Base-by-base conservation (phyloP, 768 basidiomycete species). In the Amanita pseudoporphyria region DNA sequence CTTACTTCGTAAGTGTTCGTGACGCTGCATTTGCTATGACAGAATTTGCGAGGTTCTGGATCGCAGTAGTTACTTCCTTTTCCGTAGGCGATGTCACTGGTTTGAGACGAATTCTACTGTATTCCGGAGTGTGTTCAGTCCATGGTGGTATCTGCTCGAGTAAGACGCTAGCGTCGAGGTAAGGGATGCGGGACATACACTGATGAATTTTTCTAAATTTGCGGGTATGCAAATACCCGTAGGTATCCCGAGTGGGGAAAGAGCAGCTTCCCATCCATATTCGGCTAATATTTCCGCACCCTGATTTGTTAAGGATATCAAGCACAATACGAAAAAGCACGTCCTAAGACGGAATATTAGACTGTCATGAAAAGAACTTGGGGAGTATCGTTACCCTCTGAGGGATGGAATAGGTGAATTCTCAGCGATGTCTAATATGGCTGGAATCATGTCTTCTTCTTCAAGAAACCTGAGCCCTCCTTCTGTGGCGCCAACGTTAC, bases 11-110 rank as follows among this genome's bases (percentile, higher is more conserved):
- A 33, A 99, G 71, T 14, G 90, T 84, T 40, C 91, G 79, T 19
- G 96, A 98, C 1, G 96, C 93, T 19, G 89, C 81, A 59, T 94
- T 94, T 0, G 94, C 93, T 51, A 98, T 87, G 45, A 98, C 93
- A 16, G 93, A 90, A 61, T 99, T 99, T 24, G 87, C 84, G 36
- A 99, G 72, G 62, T 97, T 97, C 58, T 92, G 86, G 44, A 99
- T 88, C 3, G 90, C 88, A 3, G 85, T 84, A 57, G 94, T 76
- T 24, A 90, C 83, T 57, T 95, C 90, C 4, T 81, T 72, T 58
- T 98, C 94, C 32, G 77, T 68, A 53, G 82, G 79, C 6, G 78
- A 70, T 0, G 76, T 74, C 7, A 87, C 81, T 3, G 84, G 79
- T 51, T 80, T 68, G 24, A 94, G 64, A 2, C 77, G 79, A 51